Evolutionary conservation across 2,329 filamentous ascomycete genomes (phyloP), one percentile per base, ranked within the genome.

Genomic region (Pleurostoma richardsiae): DNA sequence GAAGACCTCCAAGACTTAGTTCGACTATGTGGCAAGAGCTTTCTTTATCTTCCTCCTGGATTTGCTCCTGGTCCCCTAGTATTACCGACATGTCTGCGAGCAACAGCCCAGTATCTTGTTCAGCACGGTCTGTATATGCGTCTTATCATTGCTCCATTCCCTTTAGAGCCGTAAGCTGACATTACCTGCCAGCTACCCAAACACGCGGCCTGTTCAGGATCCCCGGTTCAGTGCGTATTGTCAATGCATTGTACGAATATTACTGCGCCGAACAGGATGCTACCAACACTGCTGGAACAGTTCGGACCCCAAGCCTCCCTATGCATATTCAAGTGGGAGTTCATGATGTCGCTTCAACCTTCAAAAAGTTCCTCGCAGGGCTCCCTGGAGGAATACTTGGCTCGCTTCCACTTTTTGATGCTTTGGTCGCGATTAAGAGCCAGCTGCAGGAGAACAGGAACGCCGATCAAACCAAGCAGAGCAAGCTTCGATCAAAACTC

Each of bases 351-450:
- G 83, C 83, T 3, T 83, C 81, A 2, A 73, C 79, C 0, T 86
- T 88, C 63, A 87, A 87, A 56, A 76, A 73, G 10, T 69, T 88
- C n/a, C 66, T 88, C 1, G 72, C 75, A 0, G 77, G 78, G 1
- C 60, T 88, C 0, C 82, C 83, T 0, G 83, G 83, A 0, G 84
- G 84, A 0, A 81, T 88, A 39, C 65, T 88, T 1, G 84, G 84
- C 4, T 83, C 80, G 1, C 56, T 85, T 10, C 60, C 70, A 2
- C 59, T 86, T 1, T 85, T 86, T 46, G 80, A 86, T 50, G 75
- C 79, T 0, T 59, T 88, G 10, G 74, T 85, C 7, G 76, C 77
- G 8, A 80, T 86, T 11, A 72, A 82, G 48, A 76, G 70, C 19
- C 77, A 82, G 47, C 62, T 84, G 8, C 66, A 73, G 46, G 66